These are phyloP conservation scores for Ogataea paraovalis DNA, from an alignment of 805 yeast genomes.

Conservation along the genomic window DNA sequence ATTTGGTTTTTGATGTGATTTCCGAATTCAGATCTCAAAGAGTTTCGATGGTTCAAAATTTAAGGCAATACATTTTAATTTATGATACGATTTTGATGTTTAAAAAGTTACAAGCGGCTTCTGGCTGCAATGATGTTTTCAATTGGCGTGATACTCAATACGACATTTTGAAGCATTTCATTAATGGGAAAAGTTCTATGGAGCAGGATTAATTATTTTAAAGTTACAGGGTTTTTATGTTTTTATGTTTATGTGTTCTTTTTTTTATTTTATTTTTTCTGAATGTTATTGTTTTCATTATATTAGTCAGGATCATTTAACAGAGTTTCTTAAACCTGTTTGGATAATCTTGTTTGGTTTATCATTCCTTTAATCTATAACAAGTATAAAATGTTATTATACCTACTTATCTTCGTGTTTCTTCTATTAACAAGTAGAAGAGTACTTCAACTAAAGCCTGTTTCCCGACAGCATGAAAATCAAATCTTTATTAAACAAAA, in stretches of 20 bases:
- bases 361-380: background rate
- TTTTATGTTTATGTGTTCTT: background rate
- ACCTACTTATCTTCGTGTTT: too few relatives aligned
- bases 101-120: conserved; percentile 6
- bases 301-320: background rate
- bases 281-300: background rate
- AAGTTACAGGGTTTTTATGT: conserved; percentile 1
- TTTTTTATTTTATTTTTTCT: background rate
- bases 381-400: background rate
- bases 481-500: background rate
- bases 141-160: conserved; percentile 12
- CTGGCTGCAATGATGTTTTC: conserved; percentile 5
- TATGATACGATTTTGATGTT: conserved; percentile 39
- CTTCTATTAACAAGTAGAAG: too few relatives aligned
- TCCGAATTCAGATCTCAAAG: conserved; percentile 47
- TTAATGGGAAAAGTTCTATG: conserved; percentile 15
- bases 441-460: too few relatives aligned
- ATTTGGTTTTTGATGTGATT: conserved; percentile 45
- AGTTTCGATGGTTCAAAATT: conserved; percentile 56
- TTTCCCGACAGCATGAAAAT: background rate
- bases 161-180: conserved; percentile 13
- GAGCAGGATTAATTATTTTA: conserved; percentile 5
- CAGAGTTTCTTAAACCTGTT: background rate
- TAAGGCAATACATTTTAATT: conserved; percentile 49
- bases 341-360: background rate